Conservation (phyloP, 169 alveolate species). For the Plasmodium coatneyi region DNA sequence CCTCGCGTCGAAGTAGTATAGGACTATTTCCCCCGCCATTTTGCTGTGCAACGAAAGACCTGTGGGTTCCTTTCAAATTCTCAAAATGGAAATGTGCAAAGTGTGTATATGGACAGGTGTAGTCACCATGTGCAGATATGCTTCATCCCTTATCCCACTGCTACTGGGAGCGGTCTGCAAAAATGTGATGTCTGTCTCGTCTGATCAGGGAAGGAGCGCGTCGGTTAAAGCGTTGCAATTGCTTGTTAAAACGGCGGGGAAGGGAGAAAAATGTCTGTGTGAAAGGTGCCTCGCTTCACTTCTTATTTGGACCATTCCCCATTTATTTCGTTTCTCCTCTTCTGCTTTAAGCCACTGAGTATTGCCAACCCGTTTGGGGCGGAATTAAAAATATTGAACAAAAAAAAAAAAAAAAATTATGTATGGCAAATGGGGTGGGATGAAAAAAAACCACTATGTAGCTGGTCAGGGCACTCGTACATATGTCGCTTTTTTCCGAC, state of each 20-base stretch:
- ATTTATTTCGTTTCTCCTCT: not conserved
- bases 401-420: not conserved
- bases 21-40: conserved; percentile 43
- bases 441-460: not conserved
- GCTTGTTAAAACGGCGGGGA: not conserved
- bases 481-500: not conserved
- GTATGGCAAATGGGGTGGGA: not conserved
- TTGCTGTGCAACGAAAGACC: not conserved
- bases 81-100: not conserved
- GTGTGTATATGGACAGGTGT: not conserved
- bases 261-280: not conserved
- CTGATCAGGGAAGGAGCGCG: not conserved
- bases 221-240: not conserved
- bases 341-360: not conserved
- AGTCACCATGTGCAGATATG: not conserved
- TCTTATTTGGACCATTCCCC: not conserved
- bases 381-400: not conserved
- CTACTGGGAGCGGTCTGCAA: not conserved
- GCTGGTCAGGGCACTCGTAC: not conserved
- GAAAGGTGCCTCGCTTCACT: not conserved
- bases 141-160: not conserved
- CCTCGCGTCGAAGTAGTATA: conserved; percentile 70
- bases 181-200: not conserved
- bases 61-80: not conserved
- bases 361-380: not conserved